Base-by-base conservation (phyloP, 805 yeast species). In the Candida ipomoeae region DNA sequence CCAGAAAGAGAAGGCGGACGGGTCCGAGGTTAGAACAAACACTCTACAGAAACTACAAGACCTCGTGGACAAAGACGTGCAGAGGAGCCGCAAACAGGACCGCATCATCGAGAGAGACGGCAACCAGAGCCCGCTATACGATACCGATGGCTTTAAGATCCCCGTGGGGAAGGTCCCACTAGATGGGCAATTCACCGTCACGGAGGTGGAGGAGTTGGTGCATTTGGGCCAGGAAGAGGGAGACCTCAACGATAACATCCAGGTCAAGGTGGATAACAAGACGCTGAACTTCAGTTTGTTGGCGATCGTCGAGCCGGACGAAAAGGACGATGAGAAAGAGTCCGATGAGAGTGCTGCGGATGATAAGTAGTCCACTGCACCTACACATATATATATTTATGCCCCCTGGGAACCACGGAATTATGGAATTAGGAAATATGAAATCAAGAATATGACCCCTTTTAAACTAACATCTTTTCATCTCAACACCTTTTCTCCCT, bases 131-230 rank as follows among this genome's bases (percentile, higher is more conserved):
- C 29, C 40, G 15, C 51, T 56, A 15, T 54, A 55, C 43, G 75
- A 71, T 47, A 48, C 58, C 14, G 74, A 70, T 42, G 75, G 75
- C 14, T 68, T 70, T 48, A 66, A 56, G 48, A 58, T 71, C 8
- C 75, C 76, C 2, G 53, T 52, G 34, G 75, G 74, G 2, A 71
- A 68, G 48, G 63, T 71, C 18, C 75, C 76, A 0, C 42, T 71
- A 26, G 76, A 71, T 44, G 72, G 74, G n/a, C 71, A 71, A 48
- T 71, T 71, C 48, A 63, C 74, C 6, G 63, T 74, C 5, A 47
- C 50, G 10, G 75, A 71, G 49, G 51, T 71, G 18, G 55, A 62
- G 40, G 64, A 63, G 35, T 54, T 71, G 48, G 63, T 71, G 7
- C 60, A 60, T 5, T 13, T 68, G 8, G 69, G 74, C 26, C 61